Percentiles rank a stretch among this genome's conserved stretches.
These are phyloP conservation scores for Canavalia gladiata DNA, from an alignment of 306 rosid genomes.

Conservation along the genomic window DNA sequence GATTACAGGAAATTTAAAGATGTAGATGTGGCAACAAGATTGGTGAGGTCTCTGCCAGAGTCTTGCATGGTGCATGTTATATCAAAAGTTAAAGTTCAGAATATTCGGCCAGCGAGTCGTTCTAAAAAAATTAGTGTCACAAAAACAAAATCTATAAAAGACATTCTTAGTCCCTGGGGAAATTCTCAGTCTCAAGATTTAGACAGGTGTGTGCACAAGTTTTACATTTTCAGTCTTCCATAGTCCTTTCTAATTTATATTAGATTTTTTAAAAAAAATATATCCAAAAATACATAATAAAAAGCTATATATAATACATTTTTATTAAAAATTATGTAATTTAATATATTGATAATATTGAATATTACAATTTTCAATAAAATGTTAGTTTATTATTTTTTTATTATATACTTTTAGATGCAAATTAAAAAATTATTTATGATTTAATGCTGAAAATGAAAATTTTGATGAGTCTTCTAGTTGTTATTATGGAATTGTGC, in stretches of 20 bases:
- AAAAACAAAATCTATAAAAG: slow-evolving; percentile 43
- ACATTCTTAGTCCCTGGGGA: slow-evolving; percentile 23
- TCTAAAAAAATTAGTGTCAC: neutral
- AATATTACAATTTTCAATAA: too few relatives aligned
- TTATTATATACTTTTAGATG: too few relatives aligned
- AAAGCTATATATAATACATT: too few relatives aligned
- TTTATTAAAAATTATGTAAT: too few relatives aligned
- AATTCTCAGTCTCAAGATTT: slow-evolving; percentile 37
- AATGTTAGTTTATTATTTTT: too few relatives aligned
- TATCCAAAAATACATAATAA: too few relatives aligned
- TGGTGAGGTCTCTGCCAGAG: slow-evolving; percentile 68
- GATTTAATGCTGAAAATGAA: neutral
- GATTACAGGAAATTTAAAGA: slow-evolving; percentile 70
- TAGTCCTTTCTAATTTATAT: too few relatives aligned
- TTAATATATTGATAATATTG: too few relatives aligned
- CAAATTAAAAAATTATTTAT: neutral
- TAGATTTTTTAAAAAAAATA: too few relatives aligned
- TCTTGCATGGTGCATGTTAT: slow-evolving; percentile 70
- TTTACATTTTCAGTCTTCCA: too few relatives aligned
- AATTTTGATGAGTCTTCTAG: neutral
- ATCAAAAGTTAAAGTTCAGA: slow-evolving; percentile 73
- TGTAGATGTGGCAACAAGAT: slow-evolving; percentile 68
- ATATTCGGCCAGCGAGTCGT: slow-evolving; percentile 46
- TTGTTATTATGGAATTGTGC: neutral
- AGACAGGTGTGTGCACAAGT: slow-evolving; percentile 43